Evolutionary conservation across 495 filamentous ascomycete genomes (phyloP), one percentile per base, ranked within the genome.

Genomic region (Paragyromitra xinjiangensis): DNA sequence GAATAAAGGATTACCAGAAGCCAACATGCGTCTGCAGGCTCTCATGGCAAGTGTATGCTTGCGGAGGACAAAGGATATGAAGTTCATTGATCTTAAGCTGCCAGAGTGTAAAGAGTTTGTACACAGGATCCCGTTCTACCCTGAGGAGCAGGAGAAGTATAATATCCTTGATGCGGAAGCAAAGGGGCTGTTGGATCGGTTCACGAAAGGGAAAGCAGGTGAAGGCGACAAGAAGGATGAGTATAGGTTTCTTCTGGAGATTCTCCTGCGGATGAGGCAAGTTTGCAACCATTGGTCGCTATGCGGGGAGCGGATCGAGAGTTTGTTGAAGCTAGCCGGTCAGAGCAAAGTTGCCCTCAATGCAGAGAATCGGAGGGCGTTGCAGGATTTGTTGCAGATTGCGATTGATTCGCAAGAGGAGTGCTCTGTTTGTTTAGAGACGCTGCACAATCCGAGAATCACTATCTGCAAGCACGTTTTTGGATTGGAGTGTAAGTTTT

Each of bases 391-490:
- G 61, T 87, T 97, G 29, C 90, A 94, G 75, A 85, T 96, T 24
- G 89, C 89, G 68, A 93, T 95, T 69, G 92, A 96, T 72, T 91
- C 87, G 74, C 91, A 91, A 71, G 94, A 98, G 73, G 90, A 93
- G 51, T 98, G 94, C 78, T 85, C 93, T 2, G 88, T 98, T 56
- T 98, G 94, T 82, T 86, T 95, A 6, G 94, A 97, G 12, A 83
- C 85, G 0, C 84, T 97, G 3, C 88, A 73, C n/a, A 44, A 71
- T 22, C 94, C 94, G 0, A 89, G 95, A 59, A 97, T 98, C 73
- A 98, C 94, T 2, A 88, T 90, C 44, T 98, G 94, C 84, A 94
- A 92, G 39, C 94, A 98, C 83, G 85, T 91, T 8, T 98, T 93
- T 83, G 92, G 92, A 71, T 85, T 85, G 29, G 84, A 85, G 26